These are phyloP conservation scores for Tetrahymena thermophila DNA, from an alignment of 73 alveolate species.

Conservation along the genomic window DNA sequence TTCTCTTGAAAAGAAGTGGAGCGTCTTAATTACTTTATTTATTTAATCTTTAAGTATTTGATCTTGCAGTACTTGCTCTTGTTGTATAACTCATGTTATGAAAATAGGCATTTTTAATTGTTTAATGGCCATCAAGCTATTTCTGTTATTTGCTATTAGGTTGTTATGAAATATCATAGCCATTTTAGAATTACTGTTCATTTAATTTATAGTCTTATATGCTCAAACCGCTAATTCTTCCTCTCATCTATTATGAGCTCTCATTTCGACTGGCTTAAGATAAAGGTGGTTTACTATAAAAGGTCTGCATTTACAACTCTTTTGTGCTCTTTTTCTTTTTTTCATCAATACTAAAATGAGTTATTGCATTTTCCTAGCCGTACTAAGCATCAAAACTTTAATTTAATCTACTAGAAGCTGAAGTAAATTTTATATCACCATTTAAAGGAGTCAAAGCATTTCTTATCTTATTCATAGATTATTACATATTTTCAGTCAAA, in stretches of 20 bases:
- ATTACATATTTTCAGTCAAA: background rate
- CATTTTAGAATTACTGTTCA: background rate
- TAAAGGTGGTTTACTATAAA: background rate
- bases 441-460: background rate
- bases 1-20: background rate
- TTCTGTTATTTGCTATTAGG: background rate
- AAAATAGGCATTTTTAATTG: background rate
- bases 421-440: background rate
- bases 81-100: background rate
- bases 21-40: background rate
- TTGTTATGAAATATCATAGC: background rate
- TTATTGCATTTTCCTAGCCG: background rate
- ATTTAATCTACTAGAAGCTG: background rate
- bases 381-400: background rate
- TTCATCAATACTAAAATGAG: background rate
- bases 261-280: background rate
- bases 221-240: background rate
- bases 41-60: background rate
- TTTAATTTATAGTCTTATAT: background rate
- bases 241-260: background rate
- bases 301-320: background rate
- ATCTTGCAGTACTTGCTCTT: background rate
- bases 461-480: background rate
- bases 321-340: background rate
- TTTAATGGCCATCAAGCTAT: background rate